Conservation (phyloP, 495 filamentous ascomycete genomes). For the Aspergillus asperescens region DNA sequence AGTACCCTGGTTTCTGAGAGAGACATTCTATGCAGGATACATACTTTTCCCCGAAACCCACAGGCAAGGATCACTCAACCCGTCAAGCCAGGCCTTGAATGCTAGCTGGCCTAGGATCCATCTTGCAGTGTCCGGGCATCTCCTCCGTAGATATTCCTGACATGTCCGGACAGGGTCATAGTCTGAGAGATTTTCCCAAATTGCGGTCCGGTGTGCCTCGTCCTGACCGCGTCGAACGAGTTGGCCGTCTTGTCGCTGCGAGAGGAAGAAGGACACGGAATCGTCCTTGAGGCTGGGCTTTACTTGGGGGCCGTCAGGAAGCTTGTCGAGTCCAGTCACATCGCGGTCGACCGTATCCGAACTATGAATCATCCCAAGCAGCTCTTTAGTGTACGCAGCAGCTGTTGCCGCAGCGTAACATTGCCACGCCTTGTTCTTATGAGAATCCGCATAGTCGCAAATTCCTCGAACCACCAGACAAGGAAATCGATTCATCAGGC, state of each 20-base stretch:
- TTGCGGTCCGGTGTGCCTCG: no score
- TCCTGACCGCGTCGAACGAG: no score
- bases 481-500: constrained; percentile 28
- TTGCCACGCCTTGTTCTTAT: constrained; percentile 37
- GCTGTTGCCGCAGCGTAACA: constrained; percentile 28
- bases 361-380: constrained; percentile 1
- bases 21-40: not conserved
- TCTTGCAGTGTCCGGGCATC: constrained; percentile 18
- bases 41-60: constrained; percentile 28
- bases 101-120: constrained; percentile 41
- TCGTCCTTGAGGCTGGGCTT: no score
- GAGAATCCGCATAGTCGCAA: constrained; percentile 34
- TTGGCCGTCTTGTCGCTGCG: no score
- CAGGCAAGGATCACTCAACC: constrained; percentile 11
- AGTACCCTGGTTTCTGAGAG: not conserved
- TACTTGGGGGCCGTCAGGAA: no score
- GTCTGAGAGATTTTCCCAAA: no score
- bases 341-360: no score
- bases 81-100: constrained; percentile 43
- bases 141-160: constrained; percentile 15
- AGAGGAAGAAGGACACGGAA: no score
- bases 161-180: constrained; percentile 22
- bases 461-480: constrained; percentile 32
- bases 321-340: no score
- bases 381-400: constrained; percentile 30